Evolutionary conservation across 345 rosid genomes (phyloP), one percentile per base, ranked within the genome.

Genomic region (Ailanthus altissimus): DNA sequence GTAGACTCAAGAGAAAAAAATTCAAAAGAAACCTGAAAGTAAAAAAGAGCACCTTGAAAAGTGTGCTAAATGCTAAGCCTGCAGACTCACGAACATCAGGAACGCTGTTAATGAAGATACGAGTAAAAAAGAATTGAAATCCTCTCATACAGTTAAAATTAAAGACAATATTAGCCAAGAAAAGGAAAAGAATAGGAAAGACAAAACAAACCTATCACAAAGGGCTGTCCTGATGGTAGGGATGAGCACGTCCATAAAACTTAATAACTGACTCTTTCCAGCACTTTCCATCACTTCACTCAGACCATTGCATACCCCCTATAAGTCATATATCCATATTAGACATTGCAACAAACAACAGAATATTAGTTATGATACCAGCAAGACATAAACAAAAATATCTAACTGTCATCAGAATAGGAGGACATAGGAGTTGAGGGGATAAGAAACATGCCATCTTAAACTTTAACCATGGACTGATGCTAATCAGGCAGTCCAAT

Each of bases 231-330:
- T 87, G 64, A 96, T 93, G 14, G 99, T 90, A 72, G 97, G 94
- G 77, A 96, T 96, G 54, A 96, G 97, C 78, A 93, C 90, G 66
- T 96, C 97, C 98, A 96, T 92, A 86, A 91, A 96, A 87, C 88
- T 91, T 78, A 93, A 83, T 75, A 96, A 84, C 81, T 96, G 99
- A 85, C 89, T 92, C 86, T 81, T 92, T 63, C 94, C 97, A 82
- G 99, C 99, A 89, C 99, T 85, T 73, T 88, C 98, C 99, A 96
- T 96, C 81, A 96, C 98, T 86, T 96, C 98, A 86, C 95, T 96
- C 87, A 93, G 83, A 70, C 99, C 99, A 83, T 89, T 91, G 89
- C 99, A 96, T 20, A 96, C 98, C 70, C 99, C 99, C 99, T 93
- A 84, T 64, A 67, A 85, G 74, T 26, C 74, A 76, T 71, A 50